A percentile compares a stretch with the other conserved stretches of the same genome.
These are phyloP conservation scores for Fonsecaea multimorphosa DNA, from an alignment of 2,329 filamentous ascomycete genomes.

Conservation along the genomic window DNA sequence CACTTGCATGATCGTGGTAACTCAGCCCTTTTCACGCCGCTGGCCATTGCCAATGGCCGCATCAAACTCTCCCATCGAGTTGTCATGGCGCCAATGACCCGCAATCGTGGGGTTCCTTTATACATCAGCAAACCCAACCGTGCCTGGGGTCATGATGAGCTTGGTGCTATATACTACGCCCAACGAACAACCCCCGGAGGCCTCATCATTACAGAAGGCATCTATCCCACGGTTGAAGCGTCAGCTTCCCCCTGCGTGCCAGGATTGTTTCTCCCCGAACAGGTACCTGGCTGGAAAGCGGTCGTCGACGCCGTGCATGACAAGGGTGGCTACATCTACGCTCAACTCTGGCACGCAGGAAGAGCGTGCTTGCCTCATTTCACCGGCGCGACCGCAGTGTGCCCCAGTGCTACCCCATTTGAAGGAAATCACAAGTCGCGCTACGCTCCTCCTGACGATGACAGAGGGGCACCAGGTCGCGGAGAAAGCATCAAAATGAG, in stretches of 20 bases:
- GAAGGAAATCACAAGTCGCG: neutral
- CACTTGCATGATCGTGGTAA: neutral
- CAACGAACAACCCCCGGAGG: conserved; percentile 7
- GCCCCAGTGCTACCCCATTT: neutral
- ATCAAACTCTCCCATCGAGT: neutral
- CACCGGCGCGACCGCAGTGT: neutral
- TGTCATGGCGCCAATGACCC: neutral
- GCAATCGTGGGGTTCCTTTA: neutral
- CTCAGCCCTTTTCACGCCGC: neutral
- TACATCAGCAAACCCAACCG: neutral
- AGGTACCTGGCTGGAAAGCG: conserved; percentile 3
- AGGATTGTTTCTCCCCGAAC: conserved; percentile 10
- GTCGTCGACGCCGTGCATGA: neutral
- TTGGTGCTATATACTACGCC: conserved; percentile 3
- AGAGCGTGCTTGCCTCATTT: conserved; percentile 1
- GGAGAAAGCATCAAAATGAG: neutral
- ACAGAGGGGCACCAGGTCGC: neutral
- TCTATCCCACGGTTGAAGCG: conserved; percentile 8
- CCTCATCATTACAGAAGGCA: conserved; percentile 11
- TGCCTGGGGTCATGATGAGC: neutral
- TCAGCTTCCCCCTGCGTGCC: conserved; percentile 1
- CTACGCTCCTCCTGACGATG: neutral
- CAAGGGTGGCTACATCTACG: conserved; percentile 1
- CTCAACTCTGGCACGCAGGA: neutral
- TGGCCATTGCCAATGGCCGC: neutral